Evolutionary conservation across 495 filamentous ascomycete species (phyloP).

Genomic region (Penicillium manginii): DNA sequence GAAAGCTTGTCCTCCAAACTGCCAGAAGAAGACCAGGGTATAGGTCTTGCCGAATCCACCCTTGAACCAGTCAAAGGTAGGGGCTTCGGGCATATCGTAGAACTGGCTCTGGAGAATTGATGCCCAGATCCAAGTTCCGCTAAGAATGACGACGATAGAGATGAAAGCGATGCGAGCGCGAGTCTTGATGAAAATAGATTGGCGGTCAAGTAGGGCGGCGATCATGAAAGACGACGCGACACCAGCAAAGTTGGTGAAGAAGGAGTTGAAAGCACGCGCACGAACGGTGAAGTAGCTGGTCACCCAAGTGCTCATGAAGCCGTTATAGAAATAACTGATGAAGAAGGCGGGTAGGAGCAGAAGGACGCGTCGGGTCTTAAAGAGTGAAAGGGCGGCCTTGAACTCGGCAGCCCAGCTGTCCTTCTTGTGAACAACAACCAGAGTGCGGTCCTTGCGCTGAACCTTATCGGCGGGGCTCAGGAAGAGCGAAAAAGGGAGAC

Average conservation of each 20-base stretch:
- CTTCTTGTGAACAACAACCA: slow-evolving; percentile 36
- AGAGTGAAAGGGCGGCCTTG: slow-evolving; percentile 32
- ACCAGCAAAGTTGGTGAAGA: slow-evolving; percentile 42
- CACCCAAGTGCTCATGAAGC: slow-evolving; percentile 37
- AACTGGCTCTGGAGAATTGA: slow-evolving; percentile 35
- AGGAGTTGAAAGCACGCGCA: slow-evolving; percentile 37
- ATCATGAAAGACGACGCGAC: slow-evolving; percentile 39
- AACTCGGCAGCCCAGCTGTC: slow-evolving; percentile 33
- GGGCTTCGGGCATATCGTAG: slow-evolving; percentile 28
- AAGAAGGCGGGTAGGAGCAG: slow-evolving; percentile 37
- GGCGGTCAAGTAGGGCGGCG: slow-evolving; percentile 34
- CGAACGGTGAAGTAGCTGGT: slow-evolving; percentile 40
- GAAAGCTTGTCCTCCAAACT: slow-evolving; percentile 36
- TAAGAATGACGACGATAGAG: slow-evolving; percentile 30
- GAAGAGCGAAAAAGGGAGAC: slow-evolving; percentile 31
- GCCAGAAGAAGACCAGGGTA: slow-evolving; percentile 40
- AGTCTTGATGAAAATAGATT: slow-evolving; percentile 40
- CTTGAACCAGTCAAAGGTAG: slow-evolving; percentile 39
- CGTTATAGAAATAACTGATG: slow-evolving; percentile 45
- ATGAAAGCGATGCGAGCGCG: slow-evolving; percentile 32
- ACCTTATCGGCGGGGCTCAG: slow-evolving; percentile 40
- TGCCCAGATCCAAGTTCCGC: slow-evolving; percentile 40
- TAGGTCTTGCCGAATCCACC: slow-evolving; percentile 37
- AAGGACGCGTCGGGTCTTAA: slow-evolving; percentile 32
- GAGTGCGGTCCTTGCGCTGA: slow-evolving; percentile 34